Percentiles rank a stretch among this genome's conserved stretches.
phyloP scores from a whole-genome alignment of 2,329 filamentous ascomycete genomes.

The Fusarium palustre region DNA sequence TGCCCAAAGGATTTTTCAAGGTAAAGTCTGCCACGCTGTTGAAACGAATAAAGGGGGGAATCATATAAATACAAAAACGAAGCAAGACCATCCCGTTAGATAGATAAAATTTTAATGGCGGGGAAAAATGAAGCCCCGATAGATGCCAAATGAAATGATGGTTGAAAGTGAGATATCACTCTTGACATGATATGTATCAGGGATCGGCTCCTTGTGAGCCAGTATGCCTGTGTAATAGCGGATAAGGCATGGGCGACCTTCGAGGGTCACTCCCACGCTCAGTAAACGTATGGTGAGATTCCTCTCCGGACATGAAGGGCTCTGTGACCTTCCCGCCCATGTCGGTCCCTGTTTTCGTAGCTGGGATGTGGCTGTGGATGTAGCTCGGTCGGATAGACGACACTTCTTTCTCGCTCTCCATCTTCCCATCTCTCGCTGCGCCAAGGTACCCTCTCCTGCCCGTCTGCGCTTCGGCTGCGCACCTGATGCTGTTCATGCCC shows the following conservation, averaged over 20 bases:
- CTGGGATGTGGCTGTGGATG: conserved; percentile 31
- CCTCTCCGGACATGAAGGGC: conserved; percentile 42
- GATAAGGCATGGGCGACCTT: conserved; percentile 24
- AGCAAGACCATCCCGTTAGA: conserved; percentile 15
- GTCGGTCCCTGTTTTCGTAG: conserved; percentile 52
- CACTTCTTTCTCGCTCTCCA: conserved; percentile 23
- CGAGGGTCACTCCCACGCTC: conserved; percentile 34
- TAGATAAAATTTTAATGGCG: not conserved
- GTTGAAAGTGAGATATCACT: conserved; percentile 2
- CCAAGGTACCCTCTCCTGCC: conserved; percentile 30
- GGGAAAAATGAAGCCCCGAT: not conserved
- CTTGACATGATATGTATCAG: conserved; percentile 13
- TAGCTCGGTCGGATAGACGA: conserved; percentile 35
- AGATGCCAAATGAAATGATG: not conserved
- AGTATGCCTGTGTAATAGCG: conserved; percentile 13
- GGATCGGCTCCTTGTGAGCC: not conserved
- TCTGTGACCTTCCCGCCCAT: conserved; percentile 51
- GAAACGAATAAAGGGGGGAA: conserved; percentile 21
- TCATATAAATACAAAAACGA: conserved; percentile 38
- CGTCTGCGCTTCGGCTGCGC: conserved; percentile 30
- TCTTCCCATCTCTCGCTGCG: conserved; percentile 39
- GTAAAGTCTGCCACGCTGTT: conserved; percentile 23
- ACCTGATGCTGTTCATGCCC: conserved; percentile 44
- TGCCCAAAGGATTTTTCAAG: conserved; percentile 21
- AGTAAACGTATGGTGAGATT: conserved; percentile 50